These are phyloP conservation scores for Debaryomyces robertsiae DNA, from an alignment of 1,139 yeast species.

Conservation along the genomic window DNA sequence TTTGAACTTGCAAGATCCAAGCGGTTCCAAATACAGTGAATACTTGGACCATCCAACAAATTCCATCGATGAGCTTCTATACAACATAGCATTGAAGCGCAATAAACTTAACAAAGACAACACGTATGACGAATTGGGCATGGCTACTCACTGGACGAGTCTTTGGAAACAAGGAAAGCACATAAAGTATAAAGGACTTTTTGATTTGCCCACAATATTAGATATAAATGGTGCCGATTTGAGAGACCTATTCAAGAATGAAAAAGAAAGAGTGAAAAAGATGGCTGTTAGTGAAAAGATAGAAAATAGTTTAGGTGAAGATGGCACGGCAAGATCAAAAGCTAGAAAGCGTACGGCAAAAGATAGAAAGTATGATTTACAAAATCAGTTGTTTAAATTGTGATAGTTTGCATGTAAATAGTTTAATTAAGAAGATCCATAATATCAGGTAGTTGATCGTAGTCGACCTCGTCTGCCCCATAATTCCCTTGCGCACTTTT, in stretches of 20 bases:
- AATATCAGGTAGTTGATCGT: constrained; percentile 37
- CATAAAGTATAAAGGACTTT: constrained; percentile 33
- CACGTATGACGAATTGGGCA: constrained; percentile 56
- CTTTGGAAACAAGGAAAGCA: constrained; percentile 64
- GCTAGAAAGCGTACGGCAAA: constrained; percentile 48
- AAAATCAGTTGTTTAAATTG: constrained; percentile 43
- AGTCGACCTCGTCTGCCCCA: constrained; percentile 32
- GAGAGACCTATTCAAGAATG: constrained; percentile 28
- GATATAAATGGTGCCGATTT: constrained; percentile 32
- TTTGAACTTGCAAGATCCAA: constrained; percentile 63
- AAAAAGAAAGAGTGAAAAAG: constrained; percentile 31
- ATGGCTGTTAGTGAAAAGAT: constrained; percentile 36
- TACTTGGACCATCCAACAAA: constrained; percentile 72
- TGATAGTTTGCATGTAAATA: constrained; percentile 16
- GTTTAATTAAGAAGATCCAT: constrained; percentile 25
- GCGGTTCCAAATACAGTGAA: constrained; percentile 46
- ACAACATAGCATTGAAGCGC: constrained; percentile 51
- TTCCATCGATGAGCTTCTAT: constrained; percentile 62
- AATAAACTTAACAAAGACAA: constrained; percentile 35
- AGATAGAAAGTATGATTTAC: constrained; percentile 46
- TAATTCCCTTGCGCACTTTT: constrained; percentile 24
- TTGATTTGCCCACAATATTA: constrained; percentile 40
- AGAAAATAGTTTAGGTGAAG: constrained; percentile 41
- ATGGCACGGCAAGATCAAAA: constrained; percentile 40
- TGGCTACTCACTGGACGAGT: constrained; percentile 70